Conservation (phyloP, 2,329 filamentous ascomycete genomes). For the Lecanosticta acicola region DNA sequence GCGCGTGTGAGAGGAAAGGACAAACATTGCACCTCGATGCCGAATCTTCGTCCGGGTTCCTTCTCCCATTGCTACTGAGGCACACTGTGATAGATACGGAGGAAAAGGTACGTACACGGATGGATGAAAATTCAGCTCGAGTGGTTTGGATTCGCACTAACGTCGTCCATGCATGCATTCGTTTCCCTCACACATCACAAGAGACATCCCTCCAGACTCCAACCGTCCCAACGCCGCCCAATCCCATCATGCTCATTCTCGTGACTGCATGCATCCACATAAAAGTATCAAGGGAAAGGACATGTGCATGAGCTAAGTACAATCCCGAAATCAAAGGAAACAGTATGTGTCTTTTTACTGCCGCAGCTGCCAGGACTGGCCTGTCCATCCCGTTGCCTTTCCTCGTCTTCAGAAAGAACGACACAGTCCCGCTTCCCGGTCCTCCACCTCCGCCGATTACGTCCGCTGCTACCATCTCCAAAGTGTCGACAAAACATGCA, state of each 20-base stretch:
- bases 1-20: no score
- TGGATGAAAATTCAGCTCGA: neutral
- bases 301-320: neutral
- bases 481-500: constrained; percentile 6
- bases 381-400: constrained; percentile 1
- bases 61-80: no score
- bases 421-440: neutral
- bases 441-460: neutral
- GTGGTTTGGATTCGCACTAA: no score
- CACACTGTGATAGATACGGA: no score
- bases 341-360: constrained; percentile 9
- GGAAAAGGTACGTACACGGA: constrained; percentile 7
- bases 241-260: constrained; percentile 6
- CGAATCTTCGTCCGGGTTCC: no score
- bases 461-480: neutral
- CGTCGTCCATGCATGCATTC: constrained; percentile 7
- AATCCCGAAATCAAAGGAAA: constrained; percentile 6
- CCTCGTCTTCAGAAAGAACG: constrained; percentile 4
- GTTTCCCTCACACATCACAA: constrained; percentile 1
- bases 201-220: constrained; percentile 2
- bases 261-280: constrained; percentile 8
- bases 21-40: no score
- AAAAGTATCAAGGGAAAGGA: constrained; percentile 1
- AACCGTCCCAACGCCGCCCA: constrained; percentile 1
- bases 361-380: constrained; percentile 1